Base-by-base conservation (phyloP, 2,329 filamentous ascomycete species). In the Alternaria tenuissima region DNA sequence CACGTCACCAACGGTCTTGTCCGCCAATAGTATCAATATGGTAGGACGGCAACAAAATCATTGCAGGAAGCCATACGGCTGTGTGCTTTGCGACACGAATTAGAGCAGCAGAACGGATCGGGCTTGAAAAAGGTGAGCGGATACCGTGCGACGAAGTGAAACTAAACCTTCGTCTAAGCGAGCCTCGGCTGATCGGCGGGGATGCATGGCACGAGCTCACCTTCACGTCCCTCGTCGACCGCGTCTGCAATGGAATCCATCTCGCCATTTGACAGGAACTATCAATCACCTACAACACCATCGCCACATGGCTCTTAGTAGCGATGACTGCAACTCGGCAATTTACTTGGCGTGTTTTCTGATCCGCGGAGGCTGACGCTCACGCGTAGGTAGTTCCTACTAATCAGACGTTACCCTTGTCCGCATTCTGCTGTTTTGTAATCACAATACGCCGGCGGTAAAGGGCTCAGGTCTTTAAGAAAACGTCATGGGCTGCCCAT, bases 401-500 rank as follows among this genome's bases (percentile, higher is more conserved):
- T 65, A 67, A 68, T 69, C 48, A 57, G 20, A 24, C 8, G 38
- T 36, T 55, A 67, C 55, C 57, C 65, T 62, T 59, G 63, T 38
- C 47, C 36, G 32, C 32, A 26, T 32, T 43, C 43, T 38, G 11
- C 36, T 73, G 70, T 74, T 74, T 74, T 73, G 71, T 74, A 73
- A 74, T 74, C 71, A 73, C 26, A 38, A 16, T 36, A 46, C 57
- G 39, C 26, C 36, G 48, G 46, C 41, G 44, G 54, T 55, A 57
- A 38, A 62, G 28, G 46, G 14, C 42, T 36, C 18, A 49, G 22
- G 38, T 42, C 18, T 22, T 26, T 36, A 59, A 36, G n/a, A 28
- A 42, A 51, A 39, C 38, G 62, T 49, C 20, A 65, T 62, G 59
- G 24, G 41, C 8, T 12, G 30, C 36, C 26, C 47, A 9, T 48